Conservation (phyloP, 83 land plant genomes). For the Picea abies region DNA sequence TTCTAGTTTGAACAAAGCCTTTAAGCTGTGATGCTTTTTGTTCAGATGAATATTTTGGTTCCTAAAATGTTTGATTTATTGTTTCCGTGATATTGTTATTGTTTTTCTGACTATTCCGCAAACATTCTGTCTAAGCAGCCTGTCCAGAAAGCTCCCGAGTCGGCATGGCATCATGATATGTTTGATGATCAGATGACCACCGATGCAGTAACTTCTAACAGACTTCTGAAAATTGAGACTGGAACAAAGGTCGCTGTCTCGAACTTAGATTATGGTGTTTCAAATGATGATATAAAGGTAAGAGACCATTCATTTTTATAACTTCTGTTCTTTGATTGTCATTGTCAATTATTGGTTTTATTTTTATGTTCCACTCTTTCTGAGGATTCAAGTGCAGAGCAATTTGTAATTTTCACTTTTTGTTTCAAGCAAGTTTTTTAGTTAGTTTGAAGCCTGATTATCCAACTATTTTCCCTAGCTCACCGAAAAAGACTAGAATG, state of each 20-base stretch:
- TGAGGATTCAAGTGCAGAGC: not conserved
- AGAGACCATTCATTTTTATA: not conserved
- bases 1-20: too few species aligned
- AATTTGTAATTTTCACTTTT: not conserved
- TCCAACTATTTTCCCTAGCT: not conserved
- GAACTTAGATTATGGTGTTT: constrained; percentile 82
- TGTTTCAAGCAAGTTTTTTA: not conserved
- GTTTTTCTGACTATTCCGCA: constrained; percentile 2
- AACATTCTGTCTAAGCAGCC: constrained; percentile 16
- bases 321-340: not conserved
- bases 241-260: constrained; percentile 76
- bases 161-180: constrained; percentile 77
- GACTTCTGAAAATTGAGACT: constrained; percentile 63
- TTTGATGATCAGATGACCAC: constrained; percentile 38
- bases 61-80: not conserved
- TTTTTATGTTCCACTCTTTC: not conserved
- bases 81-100: not conserved
- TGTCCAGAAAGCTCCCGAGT: constrained; percentile 47
- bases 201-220: constrained; percentile 29
- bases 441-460: not conserved
- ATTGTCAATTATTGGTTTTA: not conserved
- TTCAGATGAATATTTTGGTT: not conserved
- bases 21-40: not conserved
- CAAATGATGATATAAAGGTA: constrained; percentile 89
- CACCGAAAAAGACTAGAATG: too few species aligned